These are phyloP conservation scores for Cyclanthera cordifolia DNA, from an alignment of 306 rosid species.

Conservation along the genomic window DNA sequence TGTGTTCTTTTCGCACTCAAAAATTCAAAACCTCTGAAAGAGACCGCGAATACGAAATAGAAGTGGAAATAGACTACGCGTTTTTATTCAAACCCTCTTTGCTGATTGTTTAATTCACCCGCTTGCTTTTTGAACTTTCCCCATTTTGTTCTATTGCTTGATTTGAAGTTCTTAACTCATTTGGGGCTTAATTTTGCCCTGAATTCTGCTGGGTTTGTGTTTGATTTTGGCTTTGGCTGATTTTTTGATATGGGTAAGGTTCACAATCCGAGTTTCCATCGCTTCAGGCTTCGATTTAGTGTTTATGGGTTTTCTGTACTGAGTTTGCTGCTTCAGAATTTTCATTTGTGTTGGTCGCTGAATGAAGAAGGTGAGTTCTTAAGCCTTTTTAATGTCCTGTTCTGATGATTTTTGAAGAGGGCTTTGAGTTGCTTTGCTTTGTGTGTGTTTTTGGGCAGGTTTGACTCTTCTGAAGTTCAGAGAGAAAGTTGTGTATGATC, in stretches of 20 bases:
- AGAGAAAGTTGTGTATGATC: conserved; percentile 54
- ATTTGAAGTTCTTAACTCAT: neutral
- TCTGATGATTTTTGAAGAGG: neutral
- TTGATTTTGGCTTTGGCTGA: conserved; percentile 12
- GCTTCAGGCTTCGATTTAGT: conserved; percentile 27
- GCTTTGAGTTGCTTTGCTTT: neutral
- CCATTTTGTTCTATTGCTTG: conserved; percentile 5
- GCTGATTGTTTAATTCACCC: conserved; percentile 13
- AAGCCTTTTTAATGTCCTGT: neutral
- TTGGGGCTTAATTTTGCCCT: neutral
- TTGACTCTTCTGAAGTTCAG: conserved; percentile 65
- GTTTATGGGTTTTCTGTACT: conserved; percentile 18
- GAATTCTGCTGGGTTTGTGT: conserved; percentile 17
- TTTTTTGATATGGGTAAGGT: conserved; percentile 21
- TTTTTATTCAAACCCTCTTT: conserved; percentile 24
- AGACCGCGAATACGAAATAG: neutral
- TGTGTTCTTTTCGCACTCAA: neutral
- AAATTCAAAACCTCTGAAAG: neutral
- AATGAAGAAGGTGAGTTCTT: conserved; percentile 59
- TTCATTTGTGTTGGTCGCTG: conserved; percentile 47
- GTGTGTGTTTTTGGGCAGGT: conserved; percentile 37
- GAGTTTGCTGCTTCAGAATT: conserved; percentile 37
- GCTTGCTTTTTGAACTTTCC: neutral
- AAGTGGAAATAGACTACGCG: conserved; percentile 29
- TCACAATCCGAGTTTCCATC: conserved; percentile 27